Conservation (phyloP, 768 basidiomycete species). For the Rhodotorula sphaerocarpa region DNA sequence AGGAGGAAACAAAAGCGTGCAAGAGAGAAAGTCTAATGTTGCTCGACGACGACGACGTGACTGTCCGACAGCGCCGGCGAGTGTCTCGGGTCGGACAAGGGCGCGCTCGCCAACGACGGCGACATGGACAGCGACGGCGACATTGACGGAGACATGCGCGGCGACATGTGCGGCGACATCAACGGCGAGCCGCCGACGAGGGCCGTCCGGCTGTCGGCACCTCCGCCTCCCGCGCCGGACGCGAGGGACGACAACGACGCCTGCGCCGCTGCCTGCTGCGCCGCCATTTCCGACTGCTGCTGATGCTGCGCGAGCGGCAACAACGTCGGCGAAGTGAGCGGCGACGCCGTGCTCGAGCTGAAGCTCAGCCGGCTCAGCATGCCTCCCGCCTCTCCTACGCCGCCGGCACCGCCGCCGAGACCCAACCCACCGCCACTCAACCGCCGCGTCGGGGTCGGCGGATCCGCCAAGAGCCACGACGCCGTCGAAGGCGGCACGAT, state of each 20-base stretch:
- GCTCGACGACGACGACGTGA: no score
- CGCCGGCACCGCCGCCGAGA: no score
- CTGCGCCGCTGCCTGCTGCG: neutral
- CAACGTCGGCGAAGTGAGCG: no score
- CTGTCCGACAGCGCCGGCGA: no score
- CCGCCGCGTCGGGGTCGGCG: neutral
- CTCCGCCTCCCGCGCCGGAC: neutral
- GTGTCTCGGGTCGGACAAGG: no score
- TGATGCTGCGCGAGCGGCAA: neutral
- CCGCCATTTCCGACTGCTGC: neutral
- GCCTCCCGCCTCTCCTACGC: neutral
- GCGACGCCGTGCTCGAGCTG: neutral
- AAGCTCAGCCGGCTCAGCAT: neutral
- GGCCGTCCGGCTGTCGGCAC: constrained; percentile 1
- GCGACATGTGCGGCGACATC: no score
- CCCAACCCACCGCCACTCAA: no score
- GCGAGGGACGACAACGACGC: no score
- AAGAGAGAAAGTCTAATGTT: no score
- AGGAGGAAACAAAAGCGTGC: no score
- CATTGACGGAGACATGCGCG: no score
- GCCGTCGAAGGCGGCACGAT: neutral
- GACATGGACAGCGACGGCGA: no score
- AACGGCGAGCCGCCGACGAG: neutral
- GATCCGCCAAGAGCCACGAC: constrained; percentile 10
- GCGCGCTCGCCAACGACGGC: neutral